A percentile compares a stretch with the other conserved stretches of the same genome.
phyloP scores from a whole-genome alignment of 495 filamentous ascomycete species.

The Aspergillus ellipticus region DNA sequence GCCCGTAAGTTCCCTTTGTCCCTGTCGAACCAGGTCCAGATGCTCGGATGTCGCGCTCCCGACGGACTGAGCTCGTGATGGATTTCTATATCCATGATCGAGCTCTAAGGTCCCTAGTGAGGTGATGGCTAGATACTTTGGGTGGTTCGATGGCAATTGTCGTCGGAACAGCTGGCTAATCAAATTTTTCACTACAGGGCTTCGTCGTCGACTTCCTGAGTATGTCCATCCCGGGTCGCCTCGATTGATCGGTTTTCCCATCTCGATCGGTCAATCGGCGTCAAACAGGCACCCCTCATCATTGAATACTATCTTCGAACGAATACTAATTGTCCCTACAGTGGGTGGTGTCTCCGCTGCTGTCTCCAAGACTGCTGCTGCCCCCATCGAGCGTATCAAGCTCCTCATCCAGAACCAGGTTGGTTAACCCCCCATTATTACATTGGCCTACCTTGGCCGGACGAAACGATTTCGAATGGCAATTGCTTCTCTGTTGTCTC shows the following conservation, averaged over 20 bases:
- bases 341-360: slow-evolving; percentile 99
- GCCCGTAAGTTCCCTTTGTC: slow-evolving; percentile 49
- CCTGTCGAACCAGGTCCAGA: slow-evolving; percentile 2
- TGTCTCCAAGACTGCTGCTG: slow-evolving; percentile 99
- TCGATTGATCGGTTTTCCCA: slow-evolving; percentile 6
- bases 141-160: neutral
- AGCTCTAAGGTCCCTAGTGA: neutral
- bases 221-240: slow-evolving; percentile 48
- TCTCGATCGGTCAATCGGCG: slow-evolving; percentile 6
- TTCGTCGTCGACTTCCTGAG: slow-evolving; percentile 94
- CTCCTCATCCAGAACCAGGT: slow-evolving; percentile 99
- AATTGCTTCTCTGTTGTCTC: neutral
- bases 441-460: neutral
- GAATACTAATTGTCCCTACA: slow-evolving; percentile 40
- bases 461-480: neutral
- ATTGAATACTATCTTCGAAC: neutral
- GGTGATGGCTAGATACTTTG: neutral
- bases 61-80: neutral
- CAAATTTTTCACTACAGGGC: slow-evolving; percentile 39
- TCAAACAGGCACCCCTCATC: neutral
- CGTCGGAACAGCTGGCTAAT: slow-evolving; percentile 26
- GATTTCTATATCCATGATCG: neutral
- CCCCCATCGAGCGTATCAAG: slow-evolving; percentile 99
- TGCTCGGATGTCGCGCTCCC: slow-evolving; percentile 9
- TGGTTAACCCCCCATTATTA: slow-evolving; percentile 18